Conservation (phyloP, 371 early-diverging fungal genomes). For the Mortierella sp. region DNA sequence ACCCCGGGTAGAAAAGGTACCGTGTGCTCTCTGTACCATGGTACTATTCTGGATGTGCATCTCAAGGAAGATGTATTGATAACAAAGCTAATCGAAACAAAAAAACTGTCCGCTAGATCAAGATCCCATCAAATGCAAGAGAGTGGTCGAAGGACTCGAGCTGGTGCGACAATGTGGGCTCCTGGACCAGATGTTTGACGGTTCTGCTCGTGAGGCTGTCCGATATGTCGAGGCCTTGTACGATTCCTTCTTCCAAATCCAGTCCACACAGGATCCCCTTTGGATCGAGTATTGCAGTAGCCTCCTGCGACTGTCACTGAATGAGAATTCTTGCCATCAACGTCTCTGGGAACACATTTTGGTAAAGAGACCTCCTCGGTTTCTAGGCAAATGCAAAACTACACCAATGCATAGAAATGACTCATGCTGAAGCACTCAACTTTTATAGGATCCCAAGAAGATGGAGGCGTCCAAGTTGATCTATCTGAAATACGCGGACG, state of each 20-base stretch:
- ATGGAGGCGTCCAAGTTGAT: constrained; percentile 22
- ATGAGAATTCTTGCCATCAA: constrained; percentile 46
- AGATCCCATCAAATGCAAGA: constrained; percentile 36
- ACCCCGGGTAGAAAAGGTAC: constrained; percentile 32
- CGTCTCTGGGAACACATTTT: constrained; percentile 47
- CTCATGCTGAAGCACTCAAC: no score
- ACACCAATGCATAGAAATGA: no score
- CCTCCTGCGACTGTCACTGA: constrained; percentile 53
- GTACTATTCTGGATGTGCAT: not conserved
- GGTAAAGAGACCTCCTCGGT: constrained; percentile 16
- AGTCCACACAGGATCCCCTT: constrained; percentile 54
- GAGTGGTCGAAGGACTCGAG: constrained; percentile 32
- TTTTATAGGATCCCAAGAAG: constrained; percentile 31
- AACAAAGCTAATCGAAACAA: no score
- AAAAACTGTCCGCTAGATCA: no score
- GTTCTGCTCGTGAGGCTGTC: constrained; percentile 16
- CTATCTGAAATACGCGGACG: constrained; percentile 37
- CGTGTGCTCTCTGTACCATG: not conserved
- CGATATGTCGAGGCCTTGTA: constrained; percentile 25
- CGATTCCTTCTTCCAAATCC: constrained; percentile 30
- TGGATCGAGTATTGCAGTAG: constrained; percentile 55
- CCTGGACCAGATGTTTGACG: constrained; percentile 29
- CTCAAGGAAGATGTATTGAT: no score
- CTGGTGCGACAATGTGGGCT: constrained; percentile 25
- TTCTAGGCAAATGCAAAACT: not conserved